Conservation (phyloP, 169 alveolate species). For the Cryptosporidium felis region DNA sequence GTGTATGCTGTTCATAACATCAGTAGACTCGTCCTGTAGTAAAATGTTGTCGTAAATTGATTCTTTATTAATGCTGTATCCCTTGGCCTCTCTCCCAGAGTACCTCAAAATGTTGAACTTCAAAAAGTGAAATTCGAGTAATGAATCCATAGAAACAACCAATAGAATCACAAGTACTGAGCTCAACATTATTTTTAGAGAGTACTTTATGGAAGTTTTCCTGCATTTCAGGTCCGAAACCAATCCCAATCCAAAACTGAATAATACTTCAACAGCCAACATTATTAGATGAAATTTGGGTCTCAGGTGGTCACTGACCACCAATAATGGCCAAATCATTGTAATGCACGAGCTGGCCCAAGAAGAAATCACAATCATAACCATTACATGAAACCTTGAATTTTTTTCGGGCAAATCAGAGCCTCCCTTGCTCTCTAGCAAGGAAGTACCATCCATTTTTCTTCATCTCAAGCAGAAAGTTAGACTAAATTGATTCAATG, state of each 20-base stretch:
- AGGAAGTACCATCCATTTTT: constrained; percentile 13
- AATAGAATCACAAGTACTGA: neutral
- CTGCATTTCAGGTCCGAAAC: constrained; percentile 34
- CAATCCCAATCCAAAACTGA: constrained; percentile 1
- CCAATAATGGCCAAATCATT: constrained; percentile 42
- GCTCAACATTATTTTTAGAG: constrained; percentile 5
- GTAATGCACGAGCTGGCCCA: constrained; percentile 37
- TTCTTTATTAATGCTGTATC: neutral
- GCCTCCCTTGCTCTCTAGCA: neutral
- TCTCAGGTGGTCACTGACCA: neutral
- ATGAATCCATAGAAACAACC: neutral
- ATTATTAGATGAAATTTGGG: constrained; percentile 5
- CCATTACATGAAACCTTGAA: neutral
- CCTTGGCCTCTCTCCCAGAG: neutral
- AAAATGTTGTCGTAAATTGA: constrained; percentile 15
- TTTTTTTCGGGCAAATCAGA: neutral
- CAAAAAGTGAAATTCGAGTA: neutral
- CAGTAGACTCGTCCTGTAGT: constrained; percentile 2
- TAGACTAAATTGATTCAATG: too few relatives aligned
- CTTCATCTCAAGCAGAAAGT: neutral
- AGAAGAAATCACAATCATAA: constrained; percentile 11
- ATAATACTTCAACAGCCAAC: constrained; percentile 5
- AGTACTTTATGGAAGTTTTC: constrained; percentile 18
- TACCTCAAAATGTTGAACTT: neutral
- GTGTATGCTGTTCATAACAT: neutral